Evolutionary conservation across 75 land plant species (phyloP).

Genomic region (Sequoia sempervirens): DNA sequence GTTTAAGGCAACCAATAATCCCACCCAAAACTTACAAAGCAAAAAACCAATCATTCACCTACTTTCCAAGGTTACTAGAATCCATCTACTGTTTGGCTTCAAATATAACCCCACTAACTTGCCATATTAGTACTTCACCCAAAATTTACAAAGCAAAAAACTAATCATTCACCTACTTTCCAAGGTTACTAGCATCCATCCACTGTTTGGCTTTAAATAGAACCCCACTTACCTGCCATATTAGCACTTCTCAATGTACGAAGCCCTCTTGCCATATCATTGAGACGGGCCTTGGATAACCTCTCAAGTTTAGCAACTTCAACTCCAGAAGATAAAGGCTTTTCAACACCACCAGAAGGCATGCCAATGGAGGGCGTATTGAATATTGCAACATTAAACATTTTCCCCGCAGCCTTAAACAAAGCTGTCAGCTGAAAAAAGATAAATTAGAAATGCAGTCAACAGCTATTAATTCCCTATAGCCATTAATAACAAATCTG

Average conservation of each 20-base stretch:
- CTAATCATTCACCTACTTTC: background rate
- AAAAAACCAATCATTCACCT: background rate
- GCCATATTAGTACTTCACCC: constrained; percentile 62
- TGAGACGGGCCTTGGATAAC: constrained; percentile 58
- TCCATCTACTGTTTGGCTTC: constrained; percentile 1
- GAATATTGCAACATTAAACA: constrained; percentile 31
- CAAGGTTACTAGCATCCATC: background rate
- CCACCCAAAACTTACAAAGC: background rate
- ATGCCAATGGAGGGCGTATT: constrained; percentile 3
- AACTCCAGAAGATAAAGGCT: constrained; percentile 45
- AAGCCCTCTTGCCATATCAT: constrained; percentile 88
- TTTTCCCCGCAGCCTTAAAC: constrained; percentile 55
- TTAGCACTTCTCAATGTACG: constrained; percentile 65
- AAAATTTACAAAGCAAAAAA: background rate
- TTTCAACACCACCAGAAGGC: constrained; percentile 27
- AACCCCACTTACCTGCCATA: constrained; percentile 68
- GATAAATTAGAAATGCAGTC: constrained; percentile 26
- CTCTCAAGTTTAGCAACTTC: constrained; percentile 39
- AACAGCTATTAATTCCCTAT: background rate
- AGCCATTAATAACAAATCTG: background rate
- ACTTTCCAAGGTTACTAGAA: constrained; percentile 3
- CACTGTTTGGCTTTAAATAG: background rate
- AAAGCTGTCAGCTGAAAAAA: constrained; percentile 61
- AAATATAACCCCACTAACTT: constrained; percentile 36
- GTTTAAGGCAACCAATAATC: background rate